Evolutionary conservation across 345 rosid species (phyloP), one percentile per base, ranked within the genome.

Genomic region (Hibiscus mutabilis): DNA sequence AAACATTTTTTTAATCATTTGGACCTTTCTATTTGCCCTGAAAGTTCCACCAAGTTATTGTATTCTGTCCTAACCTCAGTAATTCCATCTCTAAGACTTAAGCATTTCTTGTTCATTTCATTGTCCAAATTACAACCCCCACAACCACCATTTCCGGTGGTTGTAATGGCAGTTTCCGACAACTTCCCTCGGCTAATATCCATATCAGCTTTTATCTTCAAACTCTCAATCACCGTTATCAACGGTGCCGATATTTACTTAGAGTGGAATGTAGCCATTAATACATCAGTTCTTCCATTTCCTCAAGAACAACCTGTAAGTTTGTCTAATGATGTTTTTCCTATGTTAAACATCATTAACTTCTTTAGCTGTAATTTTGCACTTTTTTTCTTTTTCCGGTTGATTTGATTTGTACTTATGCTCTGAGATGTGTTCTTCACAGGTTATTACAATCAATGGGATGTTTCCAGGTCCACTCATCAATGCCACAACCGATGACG

Each of bases 391-490:
- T 10, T 42, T 14, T 42, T 42, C 46, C 46, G 11, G 15, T 70
- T 24, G 18, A 42, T 22, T 55, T 57, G 60, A 6, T 35, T 57
- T 56, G 44, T 29, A 15, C 13, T 24, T 22, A 44, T 58, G 9
- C 4, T 58, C 52, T 27, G 25, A 51, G 44, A 22, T 35, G 33
- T 73, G 60, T 33, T 14, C 40, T 72, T 71, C 57, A 51, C 59
- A 83, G 79, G 80, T 74, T 27, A 78, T 85, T 52, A 80, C 83
- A 31, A 85, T 85, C 71, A 85, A 81, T 49, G 76, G 79, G 14
- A 56, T 69, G 71, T 85, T 85, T 72, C 89, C 87, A 0, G 89
- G 89, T 19, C 89, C 89, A 6, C 75, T 78, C 3, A 78, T 86
- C 82, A 86, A 86, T 74, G 79, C 83, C 60, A 75, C 89, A 59